Percentiles rank a stretch among this genome's conserved stretches.
These are phyloP conservation scores for Platanus orientalis DNA, from an alignment of 164 flowering plant species.

Conservation along the genomic window DNA sequence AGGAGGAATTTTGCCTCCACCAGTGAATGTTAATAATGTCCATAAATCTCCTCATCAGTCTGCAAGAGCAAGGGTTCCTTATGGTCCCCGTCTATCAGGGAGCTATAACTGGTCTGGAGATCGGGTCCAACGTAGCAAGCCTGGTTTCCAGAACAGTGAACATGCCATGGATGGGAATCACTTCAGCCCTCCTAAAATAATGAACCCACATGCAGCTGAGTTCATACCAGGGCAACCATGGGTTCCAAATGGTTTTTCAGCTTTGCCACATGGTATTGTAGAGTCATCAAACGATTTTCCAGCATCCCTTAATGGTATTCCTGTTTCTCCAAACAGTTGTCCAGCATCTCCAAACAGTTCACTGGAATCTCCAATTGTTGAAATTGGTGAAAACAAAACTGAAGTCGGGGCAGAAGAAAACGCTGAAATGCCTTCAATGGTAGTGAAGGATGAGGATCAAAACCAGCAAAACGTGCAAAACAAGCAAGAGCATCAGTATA, in stretches of 20 bases:
- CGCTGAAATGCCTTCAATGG: constrained; percentile 15
- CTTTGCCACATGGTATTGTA: constrained; percentile 23
- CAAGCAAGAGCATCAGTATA: constrained; percentile 16
- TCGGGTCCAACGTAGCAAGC: constrained; percentile 52
- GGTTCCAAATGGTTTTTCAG: constrained; percentile 59
- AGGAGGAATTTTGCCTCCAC: constrained; percentile 74
- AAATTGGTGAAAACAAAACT: constrained; percentile 23
- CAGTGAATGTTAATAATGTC: constrained; percentile 52
- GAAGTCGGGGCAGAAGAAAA: constrained; percentile 24
- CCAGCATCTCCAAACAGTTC: constrained; percentile 29
- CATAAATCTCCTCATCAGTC: constrained; percentile 87
- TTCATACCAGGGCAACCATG: constrained; percentile 75
- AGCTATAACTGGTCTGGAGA: constrained; percentile 57
- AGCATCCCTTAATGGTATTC: constrained; percentile 40
- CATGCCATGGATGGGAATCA: constrained; percentile 41
- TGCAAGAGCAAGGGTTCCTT: constrained; percentile 79
- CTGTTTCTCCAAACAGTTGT: constrained; percentile 31
- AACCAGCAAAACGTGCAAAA: constrained; percentile 16
- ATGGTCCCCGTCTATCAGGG: constrained; percentile 82
- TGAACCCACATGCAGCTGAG: constrained; percentile 90
- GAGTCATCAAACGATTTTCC: constrained; percentile 44
- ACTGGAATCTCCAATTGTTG: constrained; percentile 32
- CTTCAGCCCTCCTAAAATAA: constrained; percentile 54
- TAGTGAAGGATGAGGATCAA: constrained; percentile 14
- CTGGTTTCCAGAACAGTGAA: constrained; percentile 42